A percentile compares a stretch with the other conserved stretches of the same genome.
Conservation (phyloP, 352 stramenopile species). For the Globisporangium nagaii region DNA sequence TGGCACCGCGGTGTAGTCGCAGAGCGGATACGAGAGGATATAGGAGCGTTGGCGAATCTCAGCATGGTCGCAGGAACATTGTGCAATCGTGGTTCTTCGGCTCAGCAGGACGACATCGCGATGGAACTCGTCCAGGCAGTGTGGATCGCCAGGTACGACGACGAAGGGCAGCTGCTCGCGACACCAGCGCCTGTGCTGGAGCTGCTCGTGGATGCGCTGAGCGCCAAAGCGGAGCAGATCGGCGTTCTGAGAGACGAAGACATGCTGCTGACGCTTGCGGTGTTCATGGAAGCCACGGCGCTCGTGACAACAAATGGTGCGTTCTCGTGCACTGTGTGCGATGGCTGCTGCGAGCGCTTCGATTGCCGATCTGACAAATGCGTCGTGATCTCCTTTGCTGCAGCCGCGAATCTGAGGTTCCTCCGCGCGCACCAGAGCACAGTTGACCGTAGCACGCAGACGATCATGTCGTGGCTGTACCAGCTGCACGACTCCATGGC, state of each 20-base stretch:
- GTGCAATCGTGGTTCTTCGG: neutral
- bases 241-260: neutral
- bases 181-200: conserved; percentile 13
- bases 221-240: conserved; percentile 4
- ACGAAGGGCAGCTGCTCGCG: conserved; percentile 19
- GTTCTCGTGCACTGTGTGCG: no score
- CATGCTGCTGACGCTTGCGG: conserved; percentile 6
- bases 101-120: conserved; percentile 8
- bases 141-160: conserved; percentile 29
- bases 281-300: conserved; percentile 14
- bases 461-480: conserved; percentile 4
- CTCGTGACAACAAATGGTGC: conserved; percentile 20
- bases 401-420: neutral
- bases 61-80: neutral
- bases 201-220: conserved; percentile 12
- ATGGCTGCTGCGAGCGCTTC: no score
- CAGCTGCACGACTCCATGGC: conserved; percentile 1
- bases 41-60: neutral
- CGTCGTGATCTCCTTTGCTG: no score
- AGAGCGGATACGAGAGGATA: neutral
- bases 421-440: neutral
- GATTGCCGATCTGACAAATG: no score
- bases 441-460: neutral
- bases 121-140: conserved; percentile 24
- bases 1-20: conserved; percentile 5